Conservation (phyloP, 2,329 filamentous ascomycete species). For the Neonectria neomacrospora region DNA sequence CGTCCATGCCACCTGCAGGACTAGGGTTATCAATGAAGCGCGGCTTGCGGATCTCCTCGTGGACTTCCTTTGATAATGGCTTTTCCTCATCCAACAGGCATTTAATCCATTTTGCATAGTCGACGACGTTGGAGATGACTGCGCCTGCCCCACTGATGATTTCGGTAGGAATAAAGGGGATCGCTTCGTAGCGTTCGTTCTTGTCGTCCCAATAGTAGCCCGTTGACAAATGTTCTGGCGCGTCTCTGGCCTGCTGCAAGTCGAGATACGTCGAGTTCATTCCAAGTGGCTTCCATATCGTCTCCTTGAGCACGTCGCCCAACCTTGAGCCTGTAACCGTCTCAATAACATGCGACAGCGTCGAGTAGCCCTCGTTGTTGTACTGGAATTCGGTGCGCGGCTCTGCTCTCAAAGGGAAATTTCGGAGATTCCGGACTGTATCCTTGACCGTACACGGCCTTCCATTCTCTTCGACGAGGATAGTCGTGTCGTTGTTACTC, state of each 20-base stretch:
- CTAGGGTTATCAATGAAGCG: conserved; percentile 45
- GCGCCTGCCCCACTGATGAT: conserved; percentile 54
- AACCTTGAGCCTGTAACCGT: conserved; percentile 52
- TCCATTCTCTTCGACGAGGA: conserved; percentile 50
- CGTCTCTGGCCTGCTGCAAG: conserved; percentile 40
- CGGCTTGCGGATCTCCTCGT: conserved; percentile 45
- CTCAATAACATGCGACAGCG: conserved; percentile 58
- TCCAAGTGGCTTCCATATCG: conserved; percentile 57
- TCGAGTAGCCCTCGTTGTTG: conserved; percentile 61
- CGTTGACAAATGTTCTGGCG: conserved; percentile 49
- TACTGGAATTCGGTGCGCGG: conserved; percentile 60
- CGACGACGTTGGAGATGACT: conserved; percentile 58
- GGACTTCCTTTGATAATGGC: conserved; percentile 40
- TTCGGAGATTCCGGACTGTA: conserved; percentile 55
- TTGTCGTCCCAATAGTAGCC: conserved; percentile 55
- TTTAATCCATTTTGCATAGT: conserved; percentile 63
- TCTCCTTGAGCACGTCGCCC: conserved; percentile 52
- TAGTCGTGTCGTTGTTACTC: conserved; percentile 53
- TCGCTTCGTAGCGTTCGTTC: conserved; percentile 33
- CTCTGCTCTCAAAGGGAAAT: conserved; percentile 56
- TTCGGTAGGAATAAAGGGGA: conserved; percentile 39
- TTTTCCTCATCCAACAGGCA: conserved; percentile 53
- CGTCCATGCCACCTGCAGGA: conserved; percentile 24
- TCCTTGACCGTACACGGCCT: conserved; percentile 45
- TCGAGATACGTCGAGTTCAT: conserved; percentile 57